Conservation (phyloP, 2,329 filamentous ascomycete species). For the Aspergillus pseudoterreus region DNA sequence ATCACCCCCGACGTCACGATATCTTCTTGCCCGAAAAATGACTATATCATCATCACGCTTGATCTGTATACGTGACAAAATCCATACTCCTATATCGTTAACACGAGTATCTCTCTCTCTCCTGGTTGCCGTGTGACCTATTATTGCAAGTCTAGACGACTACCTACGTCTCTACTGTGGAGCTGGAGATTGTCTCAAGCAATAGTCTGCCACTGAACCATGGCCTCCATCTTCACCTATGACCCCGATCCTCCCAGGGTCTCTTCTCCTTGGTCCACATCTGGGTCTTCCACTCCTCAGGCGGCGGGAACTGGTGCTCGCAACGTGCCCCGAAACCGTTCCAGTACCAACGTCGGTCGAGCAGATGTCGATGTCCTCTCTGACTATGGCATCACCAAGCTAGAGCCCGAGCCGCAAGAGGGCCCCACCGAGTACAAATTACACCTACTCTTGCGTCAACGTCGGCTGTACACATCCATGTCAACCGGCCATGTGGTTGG, state of each 20-base stretch:
- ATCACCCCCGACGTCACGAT: not conserved
- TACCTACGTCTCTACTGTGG: not conserved
- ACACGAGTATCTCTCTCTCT: not conserved
- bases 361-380: constrained; percentile 38
- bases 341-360: constrained; percentile 37
- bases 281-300: constrained; percentile 44
- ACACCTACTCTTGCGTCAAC: constrained; percentile 76
- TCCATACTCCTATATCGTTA: constrained; percentile 6
- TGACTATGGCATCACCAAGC: constrained; percentile 66
- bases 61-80: constrained; percentile 7
- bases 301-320: constrained; percentile 22
- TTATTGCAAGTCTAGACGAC: too few species aligned
- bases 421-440: constrained; percentile 97
- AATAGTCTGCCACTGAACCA: constrained; percentile 32
- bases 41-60: constrained; percentile 11
- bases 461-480: constrained; percentile 68
- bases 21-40: constrained; percentile 14
- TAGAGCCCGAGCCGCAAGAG: constrained; percentile 88
- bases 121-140: constrained; percentile 5
- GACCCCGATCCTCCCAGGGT: constrained; percentile 84
- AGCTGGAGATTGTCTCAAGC: not conserved
- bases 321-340: constrained; percentile 23
- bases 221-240: constrained; percentile 96
- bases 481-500: constrained; percentile 59
- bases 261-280: constrained; percentile 80